A percentile compares a stretch with the other conserved stretches of the same genome.
These are phyloP conservation scores for Neofusicoccum parvum DNA, from an alignment of 2,329 filamentous ascomycete species.

Conservation along the genomic window DNA sequence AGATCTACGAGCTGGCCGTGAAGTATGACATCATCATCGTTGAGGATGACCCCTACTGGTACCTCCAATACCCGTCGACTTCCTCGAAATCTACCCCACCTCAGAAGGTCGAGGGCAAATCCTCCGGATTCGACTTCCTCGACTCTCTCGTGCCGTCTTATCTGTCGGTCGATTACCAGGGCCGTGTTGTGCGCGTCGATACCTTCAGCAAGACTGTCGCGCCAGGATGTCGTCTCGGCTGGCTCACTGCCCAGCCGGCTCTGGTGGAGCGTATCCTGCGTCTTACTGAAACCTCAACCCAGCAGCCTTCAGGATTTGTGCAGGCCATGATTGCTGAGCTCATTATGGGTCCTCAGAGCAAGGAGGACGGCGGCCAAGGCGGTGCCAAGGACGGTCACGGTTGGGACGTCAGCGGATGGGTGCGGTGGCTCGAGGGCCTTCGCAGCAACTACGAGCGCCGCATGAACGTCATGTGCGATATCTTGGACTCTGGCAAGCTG, in stretches of 20 bases:
- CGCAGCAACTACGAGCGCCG: constrained; percentile 81
- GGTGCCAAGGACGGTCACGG: constrained; percentile 57
- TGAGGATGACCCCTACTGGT: constrained; percentile 97
- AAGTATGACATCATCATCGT: constrained; percentile 87
- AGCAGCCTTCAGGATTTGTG: constrained; percentile 87
- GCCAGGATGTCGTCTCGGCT: constrained; percentile 85
- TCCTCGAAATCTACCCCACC: constrained; percentile 40
- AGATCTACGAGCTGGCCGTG: constrained; percentile 78
- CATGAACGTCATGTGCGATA: constrained; percentile 76
- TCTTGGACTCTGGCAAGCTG: constrained; percentile 69
- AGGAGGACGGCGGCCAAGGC: constrained; percentile 49
- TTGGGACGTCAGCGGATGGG: constrained; percentile 85
- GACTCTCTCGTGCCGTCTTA: constrained; percentile 84
- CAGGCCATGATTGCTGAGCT: constrained; percentile 79
- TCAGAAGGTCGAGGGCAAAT: constrained; percentile 44
- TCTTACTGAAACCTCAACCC: constrained; percentile 76
- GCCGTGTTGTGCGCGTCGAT: constrained; percentile 85
- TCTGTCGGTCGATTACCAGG: constrained; percentile 78
- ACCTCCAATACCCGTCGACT: constrained; percentile 82
- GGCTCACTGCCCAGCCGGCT: constrained; percentile 82
- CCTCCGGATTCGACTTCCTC: constrained; percentile 72
- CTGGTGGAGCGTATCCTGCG: constrained; percentile 73
- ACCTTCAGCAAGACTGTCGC: constrained; percentile 94
- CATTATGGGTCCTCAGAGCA: constrained; percentile 69
- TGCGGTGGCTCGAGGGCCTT: constrained; percentile 85